Conservation (phyloP, 148 eudicot species). For the Diospyros kaki region DNA sequence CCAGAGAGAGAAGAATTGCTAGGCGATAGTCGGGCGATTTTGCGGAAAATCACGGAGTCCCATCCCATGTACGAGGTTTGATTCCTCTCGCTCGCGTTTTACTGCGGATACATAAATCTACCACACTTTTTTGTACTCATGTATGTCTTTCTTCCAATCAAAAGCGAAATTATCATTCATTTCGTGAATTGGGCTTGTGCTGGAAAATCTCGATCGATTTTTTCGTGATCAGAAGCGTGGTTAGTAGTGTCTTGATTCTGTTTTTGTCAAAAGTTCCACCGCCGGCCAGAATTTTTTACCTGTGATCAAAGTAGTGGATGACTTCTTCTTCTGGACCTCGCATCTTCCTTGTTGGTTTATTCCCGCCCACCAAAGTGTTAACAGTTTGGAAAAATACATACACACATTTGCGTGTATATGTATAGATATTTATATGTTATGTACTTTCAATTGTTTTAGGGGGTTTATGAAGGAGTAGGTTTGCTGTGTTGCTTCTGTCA, state of each 20-base stretch:
- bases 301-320: not conserved
- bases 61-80: not conserved
- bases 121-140: too few relatives aligned
- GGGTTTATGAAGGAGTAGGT: too few relatives aligned
- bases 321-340: not conserved
- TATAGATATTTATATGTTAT: too few relatives aligned
- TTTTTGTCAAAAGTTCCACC: not conserved
- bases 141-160: not conserved
- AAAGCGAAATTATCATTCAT: not conserved
- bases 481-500: too few relatives aligned
- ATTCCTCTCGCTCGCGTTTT: not conserved
- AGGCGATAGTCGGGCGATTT: not conserved
- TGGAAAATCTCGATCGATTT: not conserved
- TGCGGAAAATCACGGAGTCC: not conserved
- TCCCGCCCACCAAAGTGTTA: not conserved
- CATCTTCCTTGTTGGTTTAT: not conserved
- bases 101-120: not conserved
- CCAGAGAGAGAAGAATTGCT: too few relatives aligned
- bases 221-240: not conserved
- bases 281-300: not conserved
- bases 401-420: not conserved
- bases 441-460: too few relatives aligned
- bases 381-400: not conserved
- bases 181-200: not conserved
- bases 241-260: not conserved